Evolutionary conservation across 768 basidiomycete species (phyloP), one percentile per base, ranked within the genome.

Genomic region (Mycena latifolia): DNA sequence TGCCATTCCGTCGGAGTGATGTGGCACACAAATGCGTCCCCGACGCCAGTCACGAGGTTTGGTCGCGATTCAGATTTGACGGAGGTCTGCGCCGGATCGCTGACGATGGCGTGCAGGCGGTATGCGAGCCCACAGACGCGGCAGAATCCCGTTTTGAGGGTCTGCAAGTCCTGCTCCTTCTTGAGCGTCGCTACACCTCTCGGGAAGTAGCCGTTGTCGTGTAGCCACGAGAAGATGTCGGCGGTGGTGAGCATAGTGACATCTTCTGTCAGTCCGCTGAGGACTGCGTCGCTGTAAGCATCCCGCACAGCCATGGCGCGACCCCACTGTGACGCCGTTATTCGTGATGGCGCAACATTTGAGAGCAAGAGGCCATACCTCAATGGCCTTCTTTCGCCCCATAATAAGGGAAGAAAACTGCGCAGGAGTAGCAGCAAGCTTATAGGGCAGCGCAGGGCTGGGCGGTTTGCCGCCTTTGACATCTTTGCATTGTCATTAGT

Each of bases 301-400:
- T 80, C 77, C 54, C 77, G 80, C 51, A 87, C 75, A 43, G 83
- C 84, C 50, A 75, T 77, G 12, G 84, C 81, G 46, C 85, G 82
- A 47, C 79, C 78, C 84, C 85, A 86, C 86, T 88, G 55, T 14
- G 39, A 43, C 62, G n/a, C 17, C 68, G 22, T 43, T 37, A 41
- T 35, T 56, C 52, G 25, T 33, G 37, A 6, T 56, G 31, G 18
- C 10, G n/a, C 59, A 20, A 28, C 58, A 43, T 48, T 11, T 33
- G 17, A 22, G 20, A 33, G 28, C 2, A 5, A 27, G 45, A 18
- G 39, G 59, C 5, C 76, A 61, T 68, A 85, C 86, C 75, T 86
- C 84, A 17, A 87, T 84, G 5, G 85, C 85, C 72, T 86, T 86
- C 58, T 81, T 77, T 60, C 86, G 77, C 24, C 86, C 86, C 31